These are phyloP conservation scores for Mortierella sp. DNA, from an alignment of 371 early-diverging fungal genomes.

Conservation along the genomic window DNA sequence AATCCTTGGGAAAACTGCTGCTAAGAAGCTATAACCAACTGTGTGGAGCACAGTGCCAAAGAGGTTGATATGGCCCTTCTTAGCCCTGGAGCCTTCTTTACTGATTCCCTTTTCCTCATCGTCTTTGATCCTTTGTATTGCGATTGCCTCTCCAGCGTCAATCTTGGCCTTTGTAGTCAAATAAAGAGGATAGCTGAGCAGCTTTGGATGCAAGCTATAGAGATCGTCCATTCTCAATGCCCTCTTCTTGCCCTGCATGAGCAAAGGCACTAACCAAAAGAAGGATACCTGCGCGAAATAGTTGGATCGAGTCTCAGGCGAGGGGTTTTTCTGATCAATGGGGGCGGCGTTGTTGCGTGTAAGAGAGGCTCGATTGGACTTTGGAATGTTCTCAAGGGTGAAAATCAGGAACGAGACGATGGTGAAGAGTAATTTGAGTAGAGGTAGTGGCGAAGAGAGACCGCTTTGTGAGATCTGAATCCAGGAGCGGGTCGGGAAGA, in stretches of 20 bases:
- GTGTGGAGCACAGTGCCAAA: slow-evolving; percentile 71
- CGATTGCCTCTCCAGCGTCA: slow-evolving; percentile 34
- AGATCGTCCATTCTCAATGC: slow-evolving; percentile 86
- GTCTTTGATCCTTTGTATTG: slow-evolving; percentile 60
- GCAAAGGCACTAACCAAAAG: slow-evolving; percentile 91
- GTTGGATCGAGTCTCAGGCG: slow-evolving; percentile 84
- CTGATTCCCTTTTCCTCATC: slow-evolving; percentile 33
- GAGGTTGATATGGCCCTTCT: slow-evolving; percentile 11
- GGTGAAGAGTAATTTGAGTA: slow-evolving; percentile 59
- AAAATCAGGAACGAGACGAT: slow-evolving; percentile 68
- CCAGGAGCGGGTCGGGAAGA: slow-evolving; percentile 69
- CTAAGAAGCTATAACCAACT: slow-evolving; percentile 21
- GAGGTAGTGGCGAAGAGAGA: slow-evolving; percentile 43
- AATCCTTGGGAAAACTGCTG: slow-evolving; percentile 34
- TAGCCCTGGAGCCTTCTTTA: not conserved
- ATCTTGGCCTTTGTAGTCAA: slow-evolving; percentile 27
- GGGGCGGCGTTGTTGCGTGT: slow-evolving; percentile 62
- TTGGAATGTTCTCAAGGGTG: slow-evolving; percentile 35
- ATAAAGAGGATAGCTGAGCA: slow-evolving; percentile 34
- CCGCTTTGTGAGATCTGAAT: slow-evolving; percentile 44
- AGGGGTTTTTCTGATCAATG: slow-evolving; percentile 43
- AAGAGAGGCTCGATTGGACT: slow-evolving; percentile 60
- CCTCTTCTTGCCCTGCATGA: slow-evolving; percentile 80
- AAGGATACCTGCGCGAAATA: slow-evolving; percentile 88
- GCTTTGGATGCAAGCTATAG: slow-evolving; percentile 73